phyloP scores from a whole-genome alignment of 805 yeast species.

The Starmerella gropengiesseri region DNA sequence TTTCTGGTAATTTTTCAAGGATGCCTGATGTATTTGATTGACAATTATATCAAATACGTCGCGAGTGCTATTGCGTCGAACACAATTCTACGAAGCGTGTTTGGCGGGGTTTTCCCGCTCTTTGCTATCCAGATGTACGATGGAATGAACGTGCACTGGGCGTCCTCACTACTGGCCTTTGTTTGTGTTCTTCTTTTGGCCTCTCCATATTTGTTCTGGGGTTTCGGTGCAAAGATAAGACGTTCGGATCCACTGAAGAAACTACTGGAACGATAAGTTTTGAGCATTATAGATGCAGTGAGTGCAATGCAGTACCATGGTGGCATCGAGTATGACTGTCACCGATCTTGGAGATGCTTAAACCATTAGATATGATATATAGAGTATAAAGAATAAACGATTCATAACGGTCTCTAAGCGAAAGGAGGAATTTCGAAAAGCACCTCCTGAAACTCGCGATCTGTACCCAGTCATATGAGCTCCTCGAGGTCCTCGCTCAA shows the following conservation, averaged over 20 bases:
- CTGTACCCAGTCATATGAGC: no score
- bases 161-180: slow-evolving; percentile 41
- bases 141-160: slow-evolving; percentile 44
- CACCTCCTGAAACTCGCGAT: no score
- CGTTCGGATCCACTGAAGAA: slow-evolving; percentile 20
- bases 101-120: slow-evolving; percentile 53
- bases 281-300: no score
- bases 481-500: no score
- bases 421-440: no score
- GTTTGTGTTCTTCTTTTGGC: slow-evolving; percentile 35
- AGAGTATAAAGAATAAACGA: no score
- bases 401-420: no score
- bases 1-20: slow-evolving; percentile 50
- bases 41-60: slow-evolving; percentile 46
- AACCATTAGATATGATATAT: no score
- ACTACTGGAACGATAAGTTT: slow-evolving; percentile 1
- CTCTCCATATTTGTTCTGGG: slow-evolving; percentile 44
- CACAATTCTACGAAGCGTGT: slow-evolving; percentile 46
- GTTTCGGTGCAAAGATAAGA: slow-evolving; percentile 35
- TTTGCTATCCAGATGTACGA: slow-evolving; percentile 53
- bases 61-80: slow-evolving; percentile 54
- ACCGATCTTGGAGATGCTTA: no score
- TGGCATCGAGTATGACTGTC: no score
- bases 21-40: slow-evolving; percentile 51
- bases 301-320: no score